These are phyloP conservation scores for Spathaspora gorwiae DNA, from an alignment of 805 yeast species.

Conservation along the genomic window DNA sequence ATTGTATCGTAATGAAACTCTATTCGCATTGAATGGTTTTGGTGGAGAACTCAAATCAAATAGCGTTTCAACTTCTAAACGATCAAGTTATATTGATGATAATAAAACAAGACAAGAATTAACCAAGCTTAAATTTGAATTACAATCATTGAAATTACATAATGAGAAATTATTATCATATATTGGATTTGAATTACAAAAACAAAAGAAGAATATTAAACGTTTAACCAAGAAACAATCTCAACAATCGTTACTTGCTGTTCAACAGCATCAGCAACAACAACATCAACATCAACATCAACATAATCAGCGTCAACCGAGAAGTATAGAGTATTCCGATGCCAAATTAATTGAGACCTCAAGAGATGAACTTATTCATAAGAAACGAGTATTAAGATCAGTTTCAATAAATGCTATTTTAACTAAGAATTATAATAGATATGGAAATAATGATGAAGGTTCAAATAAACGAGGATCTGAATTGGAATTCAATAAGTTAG, in stretches of 20 bases:
- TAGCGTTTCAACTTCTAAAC: conserved; percentile 25
- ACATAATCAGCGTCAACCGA: conserved; percentile 6
- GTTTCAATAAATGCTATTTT: conserved; percentile 29
- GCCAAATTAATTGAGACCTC: conserved; percentile 48
- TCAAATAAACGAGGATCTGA: not conserved
- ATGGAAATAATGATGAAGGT: not conserved
- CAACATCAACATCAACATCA: not conserved
- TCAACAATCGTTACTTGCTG: conserved; percentile 5
- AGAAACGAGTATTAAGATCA: conserved; percentile 38
- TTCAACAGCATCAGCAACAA: not conserved
- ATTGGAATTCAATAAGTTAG: not conserved
- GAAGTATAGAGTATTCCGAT: conserved; percentile 44
- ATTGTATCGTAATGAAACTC: conserved; percentile 18
- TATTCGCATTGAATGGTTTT: conserved; percentile 28
- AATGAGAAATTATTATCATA: conserved; percentile 54
- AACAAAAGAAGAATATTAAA: conserved; percentile 39
- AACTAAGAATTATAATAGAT: conserved; percentile 12
- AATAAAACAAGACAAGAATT: conserved; percentile 43
- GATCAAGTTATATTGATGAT: conserved; percentile 26
- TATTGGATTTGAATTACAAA: conserved; percentile 53
- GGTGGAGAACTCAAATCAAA: conserved; percentile 6
- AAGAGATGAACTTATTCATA: conserved; percentile 39
- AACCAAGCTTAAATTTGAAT: conserved; percentile 48
- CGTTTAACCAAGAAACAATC: conserved; percentile 36
- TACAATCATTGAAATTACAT: conserved; percentile 49